phyloP scores from a whole-genome alignment of 2,329 filamentous ascomycete genomes.

The Hymenoscyphus occultus region DNA sequence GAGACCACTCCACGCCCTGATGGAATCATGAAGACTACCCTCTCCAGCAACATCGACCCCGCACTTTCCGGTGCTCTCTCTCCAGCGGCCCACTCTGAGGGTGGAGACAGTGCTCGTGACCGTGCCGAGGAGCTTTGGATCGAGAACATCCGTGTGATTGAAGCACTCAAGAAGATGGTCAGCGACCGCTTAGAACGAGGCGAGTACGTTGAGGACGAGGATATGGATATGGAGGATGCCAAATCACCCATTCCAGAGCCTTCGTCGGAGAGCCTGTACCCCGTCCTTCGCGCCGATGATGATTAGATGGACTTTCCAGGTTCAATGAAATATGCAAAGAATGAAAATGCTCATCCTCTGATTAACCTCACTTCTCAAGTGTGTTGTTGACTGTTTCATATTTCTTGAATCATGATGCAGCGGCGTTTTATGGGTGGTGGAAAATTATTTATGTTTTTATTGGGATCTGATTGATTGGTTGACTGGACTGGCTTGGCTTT shows the following conservation, averaged over 20 bases:
- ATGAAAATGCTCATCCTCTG: constrained; percentile 11
- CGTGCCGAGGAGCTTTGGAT: constrained; percentile 64
- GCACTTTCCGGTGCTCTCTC: constrained; percentile 45
- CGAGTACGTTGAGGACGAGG: constrained; percentile 46
- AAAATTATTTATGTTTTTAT: background rate
- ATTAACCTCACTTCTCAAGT: background rate
- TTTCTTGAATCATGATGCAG: constrained; percentile 1
- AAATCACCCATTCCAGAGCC: constrained; percentile 15
- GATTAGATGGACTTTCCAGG: constrained; percentile 8
- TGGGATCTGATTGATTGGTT: no score
- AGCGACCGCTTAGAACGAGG: constrained; percentile 53
- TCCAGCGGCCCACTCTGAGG: constrained; percentile 54
- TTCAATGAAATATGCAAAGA: background rate
- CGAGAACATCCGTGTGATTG: constrained; percentile 63
- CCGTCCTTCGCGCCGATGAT: constrained; percentile 15
- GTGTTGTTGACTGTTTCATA: no score
- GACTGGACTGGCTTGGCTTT: no score
- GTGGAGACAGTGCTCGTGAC: constrained; percentile 50
- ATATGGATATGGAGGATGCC: constrained; percentile 17
- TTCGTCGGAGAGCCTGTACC: constrained; percentile 19
- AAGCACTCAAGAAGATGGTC: constrained; percentile 58
- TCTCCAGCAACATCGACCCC: constrained; percentile 35
- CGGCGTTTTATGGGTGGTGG: background rate
- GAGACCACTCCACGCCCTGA: constrained; percentile 34
- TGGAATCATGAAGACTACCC: constrained; percentile 42